Percentiles rank a stretch among this genome's conserved stretches.
Evolutionary conservation across 805 yeast genomes (phyloP).

Genomic region (Zygosaccharomyces gambellarensis): DNA sequence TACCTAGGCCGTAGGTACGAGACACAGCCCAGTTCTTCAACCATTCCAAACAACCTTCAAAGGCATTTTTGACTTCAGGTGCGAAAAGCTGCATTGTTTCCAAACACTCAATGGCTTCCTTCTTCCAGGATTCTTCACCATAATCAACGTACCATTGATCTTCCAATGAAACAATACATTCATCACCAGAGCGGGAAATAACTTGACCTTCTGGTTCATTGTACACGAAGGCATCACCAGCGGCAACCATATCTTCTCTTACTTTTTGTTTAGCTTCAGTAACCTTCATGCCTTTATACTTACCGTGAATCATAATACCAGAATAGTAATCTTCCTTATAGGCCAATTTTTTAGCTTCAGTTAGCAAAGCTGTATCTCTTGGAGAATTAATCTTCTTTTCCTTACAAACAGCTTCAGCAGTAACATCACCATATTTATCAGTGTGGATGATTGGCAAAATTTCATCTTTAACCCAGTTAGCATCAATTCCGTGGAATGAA

Average conservation of each 20-base stretch:
- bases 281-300: constrained; percentile 82
- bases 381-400: constrained; percentile 91
- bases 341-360: constrained; percentile 88
- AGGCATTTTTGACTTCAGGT: constrained; percentile 82
- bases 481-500: constrained; percentile 78
- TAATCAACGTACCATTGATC: constrained; percentile 98
- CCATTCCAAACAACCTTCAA: constrained; percentile 94
- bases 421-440: constrained; percentile 79
- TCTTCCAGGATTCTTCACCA: constrained; percentile 91
- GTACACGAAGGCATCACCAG: constrained; percentile 81
- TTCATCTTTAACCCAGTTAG: constrained; percentile 79
- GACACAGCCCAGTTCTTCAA: constrained; percentile 97
- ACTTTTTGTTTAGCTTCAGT: constrained; percentile 87
- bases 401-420: constrained; percentile 80
- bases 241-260: constrained; percentile 70
- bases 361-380: constrained; percentile 80
- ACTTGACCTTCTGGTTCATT: constrained; percentile 91
- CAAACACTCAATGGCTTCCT: constrained; percentile 73
- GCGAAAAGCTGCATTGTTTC: constrained; percentile 70
- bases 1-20: constrained; percentile 93
- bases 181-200: constrained; percentile 93
- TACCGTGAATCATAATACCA: constrained; percentile 76
- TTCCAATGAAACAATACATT: constrained; percentile 92
- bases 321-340: constrained; percentile 96
- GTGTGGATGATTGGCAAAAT: constrained; percentile 72